Evolutionary conservation across 768 basidiomycete species (phyloP).

Genomic region (Serendipita vermifera): DNA sequence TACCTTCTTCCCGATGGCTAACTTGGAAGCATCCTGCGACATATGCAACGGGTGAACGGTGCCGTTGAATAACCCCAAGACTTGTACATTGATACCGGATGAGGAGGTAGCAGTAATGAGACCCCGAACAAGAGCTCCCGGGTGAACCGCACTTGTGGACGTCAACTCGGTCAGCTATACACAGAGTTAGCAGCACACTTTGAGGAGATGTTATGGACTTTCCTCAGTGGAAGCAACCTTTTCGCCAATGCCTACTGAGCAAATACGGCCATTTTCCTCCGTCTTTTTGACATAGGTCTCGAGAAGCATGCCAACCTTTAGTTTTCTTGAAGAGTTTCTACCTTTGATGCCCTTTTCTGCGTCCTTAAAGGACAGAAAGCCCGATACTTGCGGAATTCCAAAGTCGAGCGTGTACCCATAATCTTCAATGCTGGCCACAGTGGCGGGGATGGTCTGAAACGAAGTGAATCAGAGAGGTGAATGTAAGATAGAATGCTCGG

Average conservation of each 20-base stretch:
- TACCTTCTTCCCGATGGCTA: conserved; percentile 45
- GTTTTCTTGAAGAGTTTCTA: conserved; percentile 20
- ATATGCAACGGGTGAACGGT: conserved; percentile 78
- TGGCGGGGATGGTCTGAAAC: conserved; percentile 55
- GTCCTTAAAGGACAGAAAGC: conserved; percentile 76
- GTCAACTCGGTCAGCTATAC: conserved; percentile 60
- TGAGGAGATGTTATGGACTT: conserved; percentile 18
- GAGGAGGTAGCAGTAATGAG: conserved; percentile 65
- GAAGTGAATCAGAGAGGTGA: conserved; percentile 17
- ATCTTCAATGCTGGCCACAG: conserved; percentile 79
- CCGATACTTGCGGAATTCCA: conserved; percentile 63
- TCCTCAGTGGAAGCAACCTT: conserved; percentile 45
- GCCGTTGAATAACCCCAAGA: conserved; percentile 85
- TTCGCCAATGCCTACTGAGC: conserved; percentile 49
- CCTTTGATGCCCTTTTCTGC: conserved; percentile 30
- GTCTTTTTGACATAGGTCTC: conserved; percentile 53
- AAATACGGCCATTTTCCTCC: conserved; percentile 66
- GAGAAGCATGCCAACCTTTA: conserved; percentile 56
- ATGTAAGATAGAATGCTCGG: not conserved
- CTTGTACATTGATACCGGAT: conserved; percentile 71
- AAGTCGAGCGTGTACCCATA: conserved; percentile 87
- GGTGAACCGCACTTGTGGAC: conserved; percentile 69
- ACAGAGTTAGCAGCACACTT: not conserved
- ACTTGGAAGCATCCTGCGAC: conserved; percentile 28
- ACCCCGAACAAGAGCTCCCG: conserved; percentile 69